Base-by-base conservation (phyloP, 129 eudicot genomes). In the Chrysanthemum seticuspe region DNA sequence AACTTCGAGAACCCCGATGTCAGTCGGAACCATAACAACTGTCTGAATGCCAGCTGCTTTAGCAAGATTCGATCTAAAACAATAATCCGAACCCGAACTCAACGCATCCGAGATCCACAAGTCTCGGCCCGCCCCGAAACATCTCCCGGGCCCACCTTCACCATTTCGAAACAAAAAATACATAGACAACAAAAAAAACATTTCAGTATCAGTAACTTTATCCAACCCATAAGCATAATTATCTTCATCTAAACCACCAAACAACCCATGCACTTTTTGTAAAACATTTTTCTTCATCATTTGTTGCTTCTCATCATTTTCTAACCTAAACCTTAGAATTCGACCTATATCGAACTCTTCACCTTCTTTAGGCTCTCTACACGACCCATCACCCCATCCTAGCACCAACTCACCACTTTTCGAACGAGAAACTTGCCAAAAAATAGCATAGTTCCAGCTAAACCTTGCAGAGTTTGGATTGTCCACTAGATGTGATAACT, bases 371-470 rank as follows among this genome's bases (percentile, higher is more conserved):
- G 96, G 91, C 75, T 95, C 97, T 58, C 99, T 82, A 58, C 99
- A 95, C 73, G 80, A 88, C 31, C 99, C 99, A 76, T 90, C 99
- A 16, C 99, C 99, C 99, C 99, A 95, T 19, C 96, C 96, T 1
- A 95, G 67, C 11, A 90, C 94, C 81, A 90, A 70, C 75, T 95
- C 96, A 5, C 96, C 97, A 0, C 83, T 49, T 75, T 79, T 90
- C 0, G 97, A 84, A 67, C 68, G 68, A n/a, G 91, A 88, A 48
- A 88, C 63, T 72, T 90, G 99, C 97, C 97, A 94, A 47, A 94
- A 90, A 18, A 94, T 84, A 0, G 96, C 97, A 68, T 90, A 94
- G 73, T 94, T 94, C 99, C 99, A 94, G 48, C 89, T 84, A 49
- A 90, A 94, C 74, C 85, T 80, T 21, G 74, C 54, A 0, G 84